Percentiles rank a stretch among this genome's conserved stretches.
phyloP scores from a whole-genome alignment of 306 rosid genomes.

The Castanea sativa region DNA sequence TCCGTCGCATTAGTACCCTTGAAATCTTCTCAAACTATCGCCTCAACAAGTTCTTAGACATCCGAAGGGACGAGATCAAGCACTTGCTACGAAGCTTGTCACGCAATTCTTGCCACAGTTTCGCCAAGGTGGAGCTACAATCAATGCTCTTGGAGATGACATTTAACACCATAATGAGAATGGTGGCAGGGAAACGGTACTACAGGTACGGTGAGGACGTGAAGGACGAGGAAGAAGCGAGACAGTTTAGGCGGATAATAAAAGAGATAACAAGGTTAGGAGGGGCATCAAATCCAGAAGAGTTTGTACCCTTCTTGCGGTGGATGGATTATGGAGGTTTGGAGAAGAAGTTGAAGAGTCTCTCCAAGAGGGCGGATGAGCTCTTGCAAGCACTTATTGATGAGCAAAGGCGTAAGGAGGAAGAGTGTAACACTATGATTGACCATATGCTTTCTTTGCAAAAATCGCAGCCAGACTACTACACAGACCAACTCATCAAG shows the following conservation, averaged over 20 bases:
- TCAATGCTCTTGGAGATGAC: slow-evolving; percentile 40
- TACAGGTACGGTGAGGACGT: slow-evolving; percentile 34
- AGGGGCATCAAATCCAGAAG: slow-evolving; percentile 27
- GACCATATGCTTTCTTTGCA: slow-evolving; percentile 20
- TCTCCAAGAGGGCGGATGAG: slow-evolving; percentile 30
- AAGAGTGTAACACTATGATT: not conserved
- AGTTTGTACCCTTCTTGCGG: slow-evolving; percentile 42
- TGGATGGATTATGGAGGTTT: slow-evolving; percentile 32
- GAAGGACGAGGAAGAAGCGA: slow-evolving; percentile 39
- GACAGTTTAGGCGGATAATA: slow-evolving; percentile 32
- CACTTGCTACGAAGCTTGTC: slow-evolving; percentile 31
- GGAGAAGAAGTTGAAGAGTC: slow-evolving; percentile 1
- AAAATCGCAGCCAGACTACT: slow-evolving; percentile 18
- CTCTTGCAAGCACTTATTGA: slow-evolving; percentile 21
- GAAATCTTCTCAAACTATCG: slow-evolving; percentile 54
- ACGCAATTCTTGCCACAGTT: not conserved
- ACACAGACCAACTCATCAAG: slow-evolving; percentile 26
- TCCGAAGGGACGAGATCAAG: slow-evolving; percentile 44
- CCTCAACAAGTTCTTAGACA: slow-evolving; percentile 19
- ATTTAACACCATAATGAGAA: slow-evolving; percentile 56
- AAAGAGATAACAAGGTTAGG: slow-evolving; percentile 16
- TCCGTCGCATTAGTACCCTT: slow-evolving; percentile 56
- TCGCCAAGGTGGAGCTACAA: slow-evolving; percentile 34
- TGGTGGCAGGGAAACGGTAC: slow-evolving; percentile 70
- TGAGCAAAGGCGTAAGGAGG: slow-evolving; percentile 3